Evolutionary conservation across 2,329 filamentous ascomycete species (phyloP), one percentile per base, ranked within the genome.

Genomic region (Colletotrichum zoysiae): DNA sequence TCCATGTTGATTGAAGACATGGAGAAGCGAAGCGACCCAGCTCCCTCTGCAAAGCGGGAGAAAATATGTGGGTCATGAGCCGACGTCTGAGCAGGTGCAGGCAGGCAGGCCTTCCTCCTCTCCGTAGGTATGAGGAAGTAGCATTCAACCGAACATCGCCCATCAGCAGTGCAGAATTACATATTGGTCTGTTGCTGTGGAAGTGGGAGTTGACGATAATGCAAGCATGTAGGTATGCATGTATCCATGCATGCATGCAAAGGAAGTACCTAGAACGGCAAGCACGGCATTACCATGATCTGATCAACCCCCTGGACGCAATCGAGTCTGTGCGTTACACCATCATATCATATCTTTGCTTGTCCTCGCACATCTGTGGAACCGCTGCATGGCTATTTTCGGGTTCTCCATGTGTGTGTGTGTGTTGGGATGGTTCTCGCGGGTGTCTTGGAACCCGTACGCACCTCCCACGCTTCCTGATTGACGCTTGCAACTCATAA

Each of bases 371-470:
- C 65, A 20, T 42, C 16, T 50, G 48, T 44, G 53, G 46, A 72
- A 60, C 48, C 35, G 59, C 65, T 65, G 65, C 65, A 57, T 64
- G 33, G 48, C 60, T 58, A 68, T 68, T 64, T 51, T 59, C 58
- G 58, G 51, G 20, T 51, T n/a, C 42, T 23, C 53, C 58, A 35
- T 50, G 46, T 57, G 59, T 60, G 46, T 50, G 46, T 57, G 59
- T 60, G 46, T 57, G 59, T 60, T 60, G 53, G 53, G 53, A 71
- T 71, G 65, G 70, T 56, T 33, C 33, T 35, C n/a, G 65, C 65
- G 60, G 53, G 40, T 70, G 46, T 46, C 58, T 46, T 30, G 26
- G 46, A 67, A 33, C 48, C 67, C 63, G 67, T 38, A 7, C 55
- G 35, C 23, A 60, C 67, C 35, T 20, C 7, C 62, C 23, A 40